Percentiles rank a stretch among this genome's conserved stretches.
Conservation (phyloP, 495 filamentous ascomycete species). For the Apodospora peruviana region DNA sequence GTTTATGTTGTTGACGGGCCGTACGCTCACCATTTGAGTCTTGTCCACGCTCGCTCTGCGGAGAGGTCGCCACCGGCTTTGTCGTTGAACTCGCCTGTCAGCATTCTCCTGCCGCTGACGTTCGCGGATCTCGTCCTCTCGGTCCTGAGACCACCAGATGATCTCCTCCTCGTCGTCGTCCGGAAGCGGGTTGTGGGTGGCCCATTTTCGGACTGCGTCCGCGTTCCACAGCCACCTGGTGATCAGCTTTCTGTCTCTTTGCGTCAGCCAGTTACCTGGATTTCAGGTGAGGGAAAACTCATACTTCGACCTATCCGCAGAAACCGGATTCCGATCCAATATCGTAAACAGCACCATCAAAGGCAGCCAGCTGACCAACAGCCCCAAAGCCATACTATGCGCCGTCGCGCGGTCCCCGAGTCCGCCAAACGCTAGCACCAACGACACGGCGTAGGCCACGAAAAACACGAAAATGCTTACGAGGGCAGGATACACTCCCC, state of each 20-base stretch:
- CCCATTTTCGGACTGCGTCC: slow-evolving; percentile 6
- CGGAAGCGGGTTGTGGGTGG: neutral
- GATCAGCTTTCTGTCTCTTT: neutral
- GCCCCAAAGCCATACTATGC: slow-evolving; percentile 42
- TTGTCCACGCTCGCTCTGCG: neutral
- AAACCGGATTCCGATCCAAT: slow-evolving; percentile 44
- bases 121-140: neutral
- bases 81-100: neutral
- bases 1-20: neutral
- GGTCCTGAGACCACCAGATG: neutral
- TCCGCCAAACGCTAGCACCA: slow-evolving; percentile 37
- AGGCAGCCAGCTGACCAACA: slow-evolving; percentile 45
- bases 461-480: slow-evolving; percentile 15
- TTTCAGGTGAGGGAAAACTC: too few species aligned
- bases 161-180: neutral
- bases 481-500: slow-evolving; percentile 4
- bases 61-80: neutral
- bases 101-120: neutral
- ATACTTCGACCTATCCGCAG: slow-evolving; percentile 27
- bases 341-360: slow-evolving; percentile 40
- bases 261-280: too few species aligned
- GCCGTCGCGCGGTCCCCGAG: slow-evolving; percentile 34
- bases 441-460: slow-evolving; percentile 34
- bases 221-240: slow-evolving; percentile 13
- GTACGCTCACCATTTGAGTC: neutral